Evolutionary conservation across 345 rosid species (phyloP).

Genomic region (Eucalyptus regnans): DNA sequence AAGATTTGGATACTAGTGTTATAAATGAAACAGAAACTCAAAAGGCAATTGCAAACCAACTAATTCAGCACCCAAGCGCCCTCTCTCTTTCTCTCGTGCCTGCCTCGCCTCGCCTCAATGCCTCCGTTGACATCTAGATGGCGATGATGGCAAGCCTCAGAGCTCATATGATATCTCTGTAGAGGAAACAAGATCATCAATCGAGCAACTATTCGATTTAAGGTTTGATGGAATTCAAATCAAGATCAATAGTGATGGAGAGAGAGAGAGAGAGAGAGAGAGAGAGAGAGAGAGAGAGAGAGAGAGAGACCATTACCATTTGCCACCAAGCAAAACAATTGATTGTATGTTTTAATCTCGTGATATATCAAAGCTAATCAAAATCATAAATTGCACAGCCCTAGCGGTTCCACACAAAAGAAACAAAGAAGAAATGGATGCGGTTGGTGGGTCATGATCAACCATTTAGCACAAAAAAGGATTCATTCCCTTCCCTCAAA

Average conservation of each 20-base stretch:
- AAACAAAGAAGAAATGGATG: background rate
- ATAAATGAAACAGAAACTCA: background rate
- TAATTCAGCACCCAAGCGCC: background rate
- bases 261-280: too few relatives aligned
- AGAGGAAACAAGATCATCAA: background rate
- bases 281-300: background rate
- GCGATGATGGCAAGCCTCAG: background rate
- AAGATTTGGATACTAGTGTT: background rate
- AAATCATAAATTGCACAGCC: background rate
- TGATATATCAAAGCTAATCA: background rate
- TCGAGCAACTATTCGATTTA: background rate
- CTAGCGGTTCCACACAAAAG: background rate
- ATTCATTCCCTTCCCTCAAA: background rate
- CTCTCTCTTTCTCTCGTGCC: background rate
- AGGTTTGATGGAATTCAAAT: background rate
- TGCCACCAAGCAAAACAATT: background rate
- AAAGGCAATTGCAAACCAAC: background rate
- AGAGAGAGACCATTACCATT: background rate
- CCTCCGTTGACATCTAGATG: background rate
- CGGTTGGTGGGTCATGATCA: background rate
- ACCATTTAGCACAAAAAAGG: background rate
- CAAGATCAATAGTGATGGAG: background rate
- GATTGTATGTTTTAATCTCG: background rate
- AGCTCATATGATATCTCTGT: background rate
- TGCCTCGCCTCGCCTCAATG: rapidly evolving